A percentile compares a stretch with the other conserved stretches of the same genome.
phyloP scores from a whole-genome alignment of 2,329 filamentous ascomycete genomes.

The Fusarium sacchari region DNA sequence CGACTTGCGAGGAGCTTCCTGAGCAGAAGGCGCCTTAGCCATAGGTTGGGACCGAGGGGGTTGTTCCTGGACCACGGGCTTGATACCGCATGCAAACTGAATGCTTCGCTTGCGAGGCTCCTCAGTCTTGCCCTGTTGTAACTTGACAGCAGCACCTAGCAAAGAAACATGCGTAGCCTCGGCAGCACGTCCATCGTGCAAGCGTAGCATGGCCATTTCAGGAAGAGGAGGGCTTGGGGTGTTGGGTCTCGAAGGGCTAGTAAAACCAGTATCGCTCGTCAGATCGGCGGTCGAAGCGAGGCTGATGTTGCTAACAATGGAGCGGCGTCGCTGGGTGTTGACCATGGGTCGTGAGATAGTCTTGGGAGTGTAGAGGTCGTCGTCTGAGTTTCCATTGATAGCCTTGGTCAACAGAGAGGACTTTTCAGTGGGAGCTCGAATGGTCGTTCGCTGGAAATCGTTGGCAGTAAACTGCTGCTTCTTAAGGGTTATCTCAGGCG shows the following conservation, averaged over 20 bases:
- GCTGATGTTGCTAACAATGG: constrained; percentile 83
- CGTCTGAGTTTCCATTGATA: constrained; percentile 74
- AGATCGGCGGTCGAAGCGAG: constrained; percentile 86
- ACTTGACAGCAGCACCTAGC: constrained; percentile 37
- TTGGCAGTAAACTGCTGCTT: constrained; percentile 42
- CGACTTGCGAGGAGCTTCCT: constrained; percentile 61
- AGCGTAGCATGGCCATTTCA: constrained; percentile 60
- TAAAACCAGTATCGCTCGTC: constrained; percentile 93
- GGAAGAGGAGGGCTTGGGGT: constrained; percentile 89
- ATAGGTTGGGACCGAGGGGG: constrained; percentile 49
- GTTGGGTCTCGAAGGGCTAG: constrained; percentile 86
- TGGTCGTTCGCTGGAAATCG: constrained; percentile 59
- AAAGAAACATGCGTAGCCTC: constrained; percentile 43
- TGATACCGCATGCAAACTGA: constrained; percentile 84
- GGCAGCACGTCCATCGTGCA: constrained; percentile 48
- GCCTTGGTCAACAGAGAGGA: constrained; percentile 90
- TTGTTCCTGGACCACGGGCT: constrained; percentile 60
- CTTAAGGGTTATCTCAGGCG: constrained; percentile 70
- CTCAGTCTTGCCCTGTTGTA: constrained; percentile 54
- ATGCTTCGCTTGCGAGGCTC: constrained; percentile 82
- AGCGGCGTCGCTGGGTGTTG: constrained; percentile 62
- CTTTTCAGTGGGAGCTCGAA: constrained; percentile 64
- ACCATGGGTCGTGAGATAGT: constrained; percentile 45
- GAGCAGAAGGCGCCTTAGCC: constrained; percentile 47
- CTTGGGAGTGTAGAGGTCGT: constrained; percentile 56